Evolutionary conservation across 2,329 filamentous ascomycete genomes (phyloP), one percentile per base, ranked within the genome.

Genomic region (Talaromyces verruculosus): DNA sequence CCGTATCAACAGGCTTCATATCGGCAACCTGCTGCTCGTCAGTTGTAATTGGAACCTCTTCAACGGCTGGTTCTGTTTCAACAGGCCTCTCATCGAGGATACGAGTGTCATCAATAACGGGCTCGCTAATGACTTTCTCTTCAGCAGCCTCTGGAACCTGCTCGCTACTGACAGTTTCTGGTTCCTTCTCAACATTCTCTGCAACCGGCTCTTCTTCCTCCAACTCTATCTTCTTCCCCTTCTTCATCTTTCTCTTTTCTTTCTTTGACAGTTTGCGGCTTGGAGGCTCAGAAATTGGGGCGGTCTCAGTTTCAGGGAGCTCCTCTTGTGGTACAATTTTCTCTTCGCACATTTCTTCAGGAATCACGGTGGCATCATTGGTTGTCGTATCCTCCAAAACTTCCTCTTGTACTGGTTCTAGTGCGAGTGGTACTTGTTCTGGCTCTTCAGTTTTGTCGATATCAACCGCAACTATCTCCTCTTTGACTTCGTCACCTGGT

Each of bases 161-260:
- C 15, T 45, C 35, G n/a, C 19, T 35, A 19, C 5, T n/a, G 37
- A 45, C 35, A 37, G 1, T 17, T 39, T 58, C 51, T 25, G 10
- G 22, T 15, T 47, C 25, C 22, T 41, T 35, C 15, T 51, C 61
- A n/a, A 45, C 22, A 13, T 33, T n/a, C 25, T 19, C 39, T 30
- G 65, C 51, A 39, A 3, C 7, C 41, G 57, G 28, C 17, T 33
- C 61, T 19, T 66, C 57, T 10, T 65, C 62, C n/a, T 67, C 59
- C 61, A 60, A 33, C 25, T 63, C 30, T 30, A 53, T 53, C 28
- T 68, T 69, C 41, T 65, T 69, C 6, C 66, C 67, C 61, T 71
- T 71, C 65, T 72, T 72, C 30, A 73, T 70, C 55, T 71, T 72
- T 65, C 71, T 75, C 60, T 68, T 73, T 69, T 73, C 69, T 65